phyloP scores from a whole-genome alignment of 352 stramenopile genomes.

The Pythium monospermum region DNA sequence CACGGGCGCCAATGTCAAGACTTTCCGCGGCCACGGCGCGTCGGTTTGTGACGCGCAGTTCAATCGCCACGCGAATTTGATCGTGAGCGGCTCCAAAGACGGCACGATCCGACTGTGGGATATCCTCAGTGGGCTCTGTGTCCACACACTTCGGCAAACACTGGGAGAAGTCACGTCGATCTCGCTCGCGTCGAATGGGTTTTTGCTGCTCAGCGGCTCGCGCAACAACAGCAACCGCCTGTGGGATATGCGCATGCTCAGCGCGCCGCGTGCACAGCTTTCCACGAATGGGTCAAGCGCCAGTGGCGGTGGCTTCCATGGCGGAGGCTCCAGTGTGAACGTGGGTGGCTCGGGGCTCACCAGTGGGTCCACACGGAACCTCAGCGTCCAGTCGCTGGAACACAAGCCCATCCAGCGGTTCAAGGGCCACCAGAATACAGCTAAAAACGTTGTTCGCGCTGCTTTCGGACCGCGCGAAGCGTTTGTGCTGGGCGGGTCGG shows the following conservation, averaged over 20 bases:
- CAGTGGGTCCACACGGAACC: slow-evolving; percentile 18
- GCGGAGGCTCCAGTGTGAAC: not conserved
- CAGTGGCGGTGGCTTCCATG: slow-evolving; percentile 3
- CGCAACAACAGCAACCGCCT: slow-evolving; percentile 87
- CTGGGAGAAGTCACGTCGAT: slow-evolving; percentile 85
- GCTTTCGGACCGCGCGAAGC: slow-evolving; percentile 81
- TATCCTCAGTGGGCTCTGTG: slow-evolving; percentile 82
- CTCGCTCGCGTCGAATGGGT: slow-evolving; percentile 76
- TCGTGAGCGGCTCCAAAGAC: slow-evolving; percentile 85
- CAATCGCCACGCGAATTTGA: slow-evolving; percentile 82
- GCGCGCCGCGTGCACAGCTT: slow-evolving; percentile 56
- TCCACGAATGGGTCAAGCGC: slow-evolving; percentile 20
- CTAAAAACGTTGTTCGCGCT: slow-evolving; percentile 84
- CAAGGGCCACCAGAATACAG: slow-evolving; percentile 87
- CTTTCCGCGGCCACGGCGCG: slow-evolving; percentile 72
- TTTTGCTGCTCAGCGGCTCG: slow-evolving; percentile 74
- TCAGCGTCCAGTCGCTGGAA: slow-evolving; percentile 32
- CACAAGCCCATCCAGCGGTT: slow-evolving; percentile 80
- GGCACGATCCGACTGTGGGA: slow-evolving; percentile 84
- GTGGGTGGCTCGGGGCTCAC: slow-evolving; percentile 3
- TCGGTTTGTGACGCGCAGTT: slow-evolving; percentile 87
- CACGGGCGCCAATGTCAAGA: slow-evolving; percentile 66
- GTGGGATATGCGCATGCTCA: slow-evolving; percentile 87
- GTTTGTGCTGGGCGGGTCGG: slow-evolving; percentile 82
- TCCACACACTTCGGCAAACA: slow-evolving; percentile 81